These are phyloP conservation scores for Typha latifolia DNA, from an alignment of 176 grass and related monocot species.

Conservation along the genomic window DNA sequence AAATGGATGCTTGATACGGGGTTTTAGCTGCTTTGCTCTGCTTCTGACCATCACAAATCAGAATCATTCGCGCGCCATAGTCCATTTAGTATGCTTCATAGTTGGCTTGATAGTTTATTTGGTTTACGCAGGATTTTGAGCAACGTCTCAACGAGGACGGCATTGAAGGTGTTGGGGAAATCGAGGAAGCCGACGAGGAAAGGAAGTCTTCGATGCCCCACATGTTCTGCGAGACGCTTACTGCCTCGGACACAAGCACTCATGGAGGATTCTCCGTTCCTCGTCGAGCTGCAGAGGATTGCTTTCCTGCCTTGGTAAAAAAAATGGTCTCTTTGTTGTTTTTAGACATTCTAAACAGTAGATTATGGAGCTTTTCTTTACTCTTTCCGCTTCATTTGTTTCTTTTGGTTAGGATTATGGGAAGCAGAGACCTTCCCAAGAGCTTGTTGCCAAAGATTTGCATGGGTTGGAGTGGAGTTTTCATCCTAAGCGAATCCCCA, in stretches of 20 bases:
- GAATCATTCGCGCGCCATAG: background rate
- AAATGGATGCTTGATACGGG: too few relatives aligned
- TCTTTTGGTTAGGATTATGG: conserved; percentile 65
- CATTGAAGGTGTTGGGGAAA: conserved; percentile 38
- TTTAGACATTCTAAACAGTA: background rate
- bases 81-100: background rate
- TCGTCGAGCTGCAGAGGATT: conserved; percentile 93
- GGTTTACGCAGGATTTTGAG: conserved; percentile 45
- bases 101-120: background rate
- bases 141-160: conserved; percentile 29
- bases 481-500: conserved; percentile 69
- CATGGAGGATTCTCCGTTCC: conserved; percentile 99
- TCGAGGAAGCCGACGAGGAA: conserved; percentile 40
- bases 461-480: conserved; percentile 82
- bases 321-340: conserved; percentile 1
- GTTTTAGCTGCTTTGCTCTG: too few relatives aligned
- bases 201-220: conserved; percentile 55
- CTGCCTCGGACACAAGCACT: conserved; percentile 93
- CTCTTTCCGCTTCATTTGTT: conserved; percentile 6
- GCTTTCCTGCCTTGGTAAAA: conserved; percentile 78
- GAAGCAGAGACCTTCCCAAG: conserved; percentile 93
- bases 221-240: conserved; percentile 99
- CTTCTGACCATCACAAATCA: too few relatives aligned
- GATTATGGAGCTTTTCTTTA: background rate
- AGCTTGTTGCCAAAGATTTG: conserved; percentile 88